A percentile compares a stretch with the other conserved stretches of the same genome.
phyloP scores from a whole-genome alignment of 2,329 filamentous ascomycete genomes.

The Calonectria ilicicola region DNA sequence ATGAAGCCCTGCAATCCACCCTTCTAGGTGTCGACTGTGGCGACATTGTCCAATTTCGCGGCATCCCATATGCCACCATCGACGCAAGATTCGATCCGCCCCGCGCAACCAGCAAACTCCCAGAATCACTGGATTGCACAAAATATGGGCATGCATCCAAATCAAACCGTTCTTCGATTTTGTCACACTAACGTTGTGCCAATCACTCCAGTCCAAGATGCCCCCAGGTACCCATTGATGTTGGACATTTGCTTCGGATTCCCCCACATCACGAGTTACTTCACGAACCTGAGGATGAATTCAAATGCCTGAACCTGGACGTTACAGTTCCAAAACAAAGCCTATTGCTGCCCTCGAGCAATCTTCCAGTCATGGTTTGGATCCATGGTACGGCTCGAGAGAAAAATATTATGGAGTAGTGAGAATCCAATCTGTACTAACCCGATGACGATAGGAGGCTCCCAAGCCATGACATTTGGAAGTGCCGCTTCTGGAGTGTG shows the following conservation, averaged over 20 bases:
- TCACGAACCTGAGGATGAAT: conserved; percentile 53
- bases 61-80: conserved; percentile 20
- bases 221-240: conserved; percentile 54
- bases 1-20: background rate
- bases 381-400: conserved; percentile 50
- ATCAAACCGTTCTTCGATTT: no score
- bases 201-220: conserved; percentile 52
- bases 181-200: background rate
- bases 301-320: conserved; percentile 57
- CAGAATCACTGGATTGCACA: conserved; percentile 12
- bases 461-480: conserved; percentile 57
- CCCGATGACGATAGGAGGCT: conserved; percentile 45
- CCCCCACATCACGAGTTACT: conserved; percentile 46
- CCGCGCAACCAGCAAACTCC: background rate
- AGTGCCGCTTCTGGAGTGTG: conserved; percentile 56
- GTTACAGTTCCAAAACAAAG: conserved; percentile 47
- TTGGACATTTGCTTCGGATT: conserved; percentile 56
- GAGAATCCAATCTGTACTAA: background rate
- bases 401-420: accelerated
- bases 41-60: conserved; percentile 10
- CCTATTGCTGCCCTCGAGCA: conserved; percentile 9
- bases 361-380: conserved; percentile 56
- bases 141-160: background rate
- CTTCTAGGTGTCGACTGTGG: background rate
- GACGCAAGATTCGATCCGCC: conserved; percentile 2